phyloP scores from a whole-genome alignment of 2,329 filamentous ascomycete genomes.

The Fusarium armeniacum region DNA sequence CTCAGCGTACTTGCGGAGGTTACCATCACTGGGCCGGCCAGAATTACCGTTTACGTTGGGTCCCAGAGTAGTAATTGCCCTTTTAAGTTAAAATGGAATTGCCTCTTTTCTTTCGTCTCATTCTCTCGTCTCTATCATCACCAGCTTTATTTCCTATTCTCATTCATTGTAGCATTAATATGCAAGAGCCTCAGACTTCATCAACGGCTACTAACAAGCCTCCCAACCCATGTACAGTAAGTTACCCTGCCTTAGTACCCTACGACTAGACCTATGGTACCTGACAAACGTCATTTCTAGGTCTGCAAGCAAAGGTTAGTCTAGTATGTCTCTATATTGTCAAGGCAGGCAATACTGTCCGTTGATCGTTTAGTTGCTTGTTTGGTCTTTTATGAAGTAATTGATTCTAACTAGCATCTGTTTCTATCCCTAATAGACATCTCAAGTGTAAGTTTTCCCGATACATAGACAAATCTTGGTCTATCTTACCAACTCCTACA shows the following conservation, averaged over 20 bases:
- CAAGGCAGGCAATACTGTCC: constrained; percentile 23
- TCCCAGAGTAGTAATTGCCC: constrained; percentile 37
- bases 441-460: constrained; percentile 42
- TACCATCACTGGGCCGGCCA: neutral
- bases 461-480: too few relatives aligned
- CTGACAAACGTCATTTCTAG: constrained; percentile 30
- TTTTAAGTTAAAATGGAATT: constrained; percentile 12
- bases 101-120: constrained; percentile 4
- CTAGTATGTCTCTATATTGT: constrained; percentile 8
- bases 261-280: neutral
- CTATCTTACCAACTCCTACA: constrained; percentile 3
- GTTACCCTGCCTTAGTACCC: constrained; percentile 9
- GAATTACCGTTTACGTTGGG: constrained; percentile 18
- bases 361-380: constrained; percentile 4
- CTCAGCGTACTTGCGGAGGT: constrained; percentile 22
- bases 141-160: constrained; percentile 6
- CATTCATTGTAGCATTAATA: constrained; percentile 25
- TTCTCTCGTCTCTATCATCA: constrained; percentile 18
- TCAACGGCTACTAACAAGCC: constrained; percentile 32
- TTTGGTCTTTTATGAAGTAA: neutral
- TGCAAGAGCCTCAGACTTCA: constrained; percentile 39
- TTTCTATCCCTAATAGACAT: constrained; percentile 30
- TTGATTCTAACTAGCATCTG: constrained; percentile 16
- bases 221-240: constrained; percentile 43
- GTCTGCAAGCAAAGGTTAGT: constrained; percentile 47